Evolutionary conservation across 2,329 filamentous ascomycete species (phyloP).

Genomic region (Macrophomina phaseolina): DNA sequence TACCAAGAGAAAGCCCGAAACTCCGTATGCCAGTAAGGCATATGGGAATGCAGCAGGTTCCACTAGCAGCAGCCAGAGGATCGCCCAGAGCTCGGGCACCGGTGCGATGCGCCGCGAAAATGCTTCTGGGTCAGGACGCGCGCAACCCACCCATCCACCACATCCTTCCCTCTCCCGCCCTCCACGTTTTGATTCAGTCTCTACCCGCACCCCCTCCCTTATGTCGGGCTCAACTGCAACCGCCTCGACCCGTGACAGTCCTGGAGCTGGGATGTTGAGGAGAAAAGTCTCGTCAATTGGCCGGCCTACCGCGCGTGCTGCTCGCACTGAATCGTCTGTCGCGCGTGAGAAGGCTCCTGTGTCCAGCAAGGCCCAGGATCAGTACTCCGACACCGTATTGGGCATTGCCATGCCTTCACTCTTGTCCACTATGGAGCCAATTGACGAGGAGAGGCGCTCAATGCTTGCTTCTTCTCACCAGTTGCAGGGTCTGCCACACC

Average conservation of each 20-base stretch:
- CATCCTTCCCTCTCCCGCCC: constrained; percentile 33
- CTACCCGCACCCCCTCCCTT: constrained; percentile 53
- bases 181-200: constrained; percentile 44
- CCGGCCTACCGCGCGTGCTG: constrained; percentile 39
- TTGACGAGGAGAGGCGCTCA: constrained; percentile 30
- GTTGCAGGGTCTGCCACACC: constrained; percentile 49
- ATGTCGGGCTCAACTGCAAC: constrained; percentile 52
- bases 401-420: constrained; percentile 47
- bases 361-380: constrained; percentile 43
- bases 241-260: constrained; percentile 53
- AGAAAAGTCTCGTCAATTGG: constrained; percentile 54
- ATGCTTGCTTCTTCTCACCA: constrained; percentile 33
- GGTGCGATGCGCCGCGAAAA: constrained; percentile 27
- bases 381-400: constrained; percentile 50
- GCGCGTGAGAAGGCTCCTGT: constrained; percentile 35
- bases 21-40: constrained; percentile 30
- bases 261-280: constrained; percentile 50
- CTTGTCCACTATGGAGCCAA: constrained; percentile 29
- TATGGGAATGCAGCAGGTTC: constrained; percentile 25
- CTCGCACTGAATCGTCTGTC: constrained; percentile 34
- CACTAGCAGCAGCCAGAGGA: constrained; percentile 25
- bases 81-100: constrained; percentile 23
- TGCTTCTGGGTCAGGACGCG: constrained; percentile 25
- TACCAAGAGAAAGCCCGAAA: constrained; percentile 36
- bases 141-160: constrained; percentile 21